Evolutionary conservation across 2,329 filamentous ascomycete genomes (phyloP).

Genomic region (Curvularia lunata): DNA sequence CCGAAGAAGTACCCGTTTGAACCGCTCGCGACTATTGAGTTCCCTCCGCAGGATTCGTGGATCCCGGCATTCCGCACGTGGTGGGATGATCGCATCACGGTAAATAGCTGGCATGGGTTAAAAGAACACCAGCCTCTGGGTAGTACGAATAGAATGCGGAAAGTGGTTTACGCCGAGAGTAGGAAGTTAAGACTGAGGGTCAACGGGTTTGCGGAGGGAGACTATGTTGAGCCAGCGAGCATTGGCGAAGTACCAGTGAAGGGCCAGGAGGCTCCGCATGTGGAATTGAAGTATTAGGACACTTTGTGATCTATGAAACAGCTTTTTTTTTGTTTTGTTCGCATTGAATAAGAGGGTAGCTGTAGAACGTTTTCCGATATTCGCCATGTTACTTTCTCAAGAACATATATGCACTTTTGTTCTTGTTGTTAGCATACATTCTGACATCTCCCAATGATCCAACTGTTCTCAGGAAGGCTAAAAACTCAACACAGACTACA

Average conservation of each 20-base stretch:
- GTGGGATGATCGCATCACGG: slow-evolving; percentile 52
- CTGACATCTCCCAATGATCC: too few relatives aligned
- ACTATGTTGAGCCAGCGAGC: slow-evolving; percentile 49
- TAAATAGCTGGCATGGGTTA: slow-evolving; percentile 51
- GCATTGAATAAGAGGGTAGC: background rate
- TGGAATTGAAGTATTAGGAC: slow-evolving; percentile 2
- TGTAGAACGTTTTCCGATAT: too few relatives aligned
- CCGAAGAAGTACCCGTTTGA: background rate
- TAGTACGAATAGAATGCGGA: slow-evolving; percentile 50
- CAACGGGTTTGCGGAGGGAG: slow-evolving; percentile 46
- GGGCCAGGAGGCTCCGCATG: slow-evolving; percentile 26
- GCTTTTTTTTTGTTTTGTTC: background rate
- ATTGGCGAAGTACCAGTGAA: slow-evolving; percentile 45
- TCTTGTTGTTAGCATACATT: too few relatives aligned
- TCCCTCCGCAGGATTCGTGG: background rate
- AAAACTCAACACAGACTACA: too few relatives aligned
- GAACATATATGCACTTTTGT: too few relatives aligned
- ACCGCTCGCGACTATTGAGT: background rate
- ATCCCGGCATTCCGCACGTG: slow-evolving; percentile 49
- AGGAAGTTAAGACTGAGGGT: slow-evolving; percentile 50
- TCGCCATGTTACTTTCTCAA: too few relatives aligned
- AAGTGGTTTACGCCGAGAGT: slow-evolving; percentile 52
- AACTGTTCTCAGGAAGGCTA: too few relatives aligned
- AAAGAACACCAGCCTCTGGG: slow-evolving; percentile 50
- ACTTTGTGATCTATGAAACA: background rate